Evolutionary conservation across 2,329 filamentous ascomycete genomes (phyloP), one percentile per base, ranked within the genome.

Genomic region (Microdochium paspali): DNA sequence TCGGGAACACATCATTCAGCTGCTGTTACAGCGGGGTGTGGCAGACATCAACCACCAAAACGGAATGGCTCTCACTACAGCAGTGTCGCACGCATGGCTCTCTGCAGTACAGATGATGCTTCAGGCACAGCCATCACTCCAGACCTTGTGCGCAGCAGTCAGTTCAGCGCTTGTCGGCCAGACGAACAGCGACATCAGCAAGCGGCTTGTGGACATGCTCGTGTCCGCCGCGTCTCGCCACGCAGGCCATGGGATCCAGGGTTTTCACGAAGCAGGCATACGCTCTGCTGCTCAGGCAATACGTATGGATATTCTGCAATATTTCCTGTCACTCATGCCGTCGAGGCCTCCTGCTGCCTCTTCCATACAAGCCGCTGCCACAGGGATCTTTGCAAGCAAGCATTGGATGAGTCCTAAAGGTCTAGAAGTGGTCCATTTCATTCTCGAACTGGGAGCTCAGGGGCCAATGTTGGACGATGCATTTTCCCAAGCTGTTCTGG

Each of bases 351-450:
- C 31, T 15, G 18, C 5, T 15, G 31, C 31, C 13, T 6, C 31
- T 35, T 6, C 13, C 5, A 35, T 35, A 35, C 31, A 35, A 35
- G 31, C 31, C 6, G 31, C 13, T 15, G 13, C 31, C 31, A 18
- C 15, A 35, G 31, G 31, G 4, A 15, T 15, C 13, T 35, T 35
- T 35, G 31, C 31, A 24, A 30, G 13, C 21, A 23, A 15, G 24
- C 24, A n/a, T 21, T 48, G 47, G 47, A 40, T 31, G 13, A 45
- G 26, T 10, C 42, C 28, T 6, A 15, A 23, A 0, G 47, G 47
- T 4, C 47, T 48, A 12, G 15, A 45, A 42, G 25, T 48, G 3
- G 44, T 43, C 32, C 47, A 48, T 6, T 48, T 46, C 21, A 32
- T 48, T 24, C 47, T 48, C 2, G 43, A 40, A 18, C 23, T 26